Evolutionary conservation across 2,329 filamentous ascomycete species (phyloP), one percentile per base, ranked within the genome.

Genomic region (Cryphonectria nitschkei): DNA sequence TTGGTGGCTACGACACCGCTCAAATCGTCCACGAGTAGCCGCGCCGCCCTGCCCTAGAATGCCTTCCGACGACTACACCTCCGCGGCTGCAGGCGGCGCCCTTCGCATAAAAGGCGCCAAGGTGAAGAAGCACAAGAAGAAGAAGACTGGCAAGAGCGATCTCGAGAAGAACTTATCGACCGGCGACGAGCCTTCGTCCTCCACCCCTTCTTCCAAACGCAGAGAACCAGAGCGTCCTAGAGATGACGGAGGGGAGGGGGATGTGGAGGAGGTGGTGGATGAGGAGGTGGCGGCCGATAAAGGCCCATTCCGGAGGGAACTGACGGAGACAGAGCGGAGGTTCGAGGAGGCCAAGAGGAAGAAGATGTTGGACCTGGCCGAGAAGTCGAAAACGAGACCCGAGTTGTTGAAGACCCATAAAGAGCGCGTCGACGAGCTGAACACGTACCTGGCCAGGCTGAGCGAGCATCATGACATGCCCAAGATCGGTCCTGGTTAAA

Each of bases 381-480:
- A 92, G 78, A 82, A 84, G 3, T 84, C 85, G 2, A 82, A 82
- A 8, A 79, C 84, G 9, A 81, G 85, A 64, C 89, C 92, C 19
- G 95, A 98, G 79, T 91, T 97, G 22, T 89, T 95, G 75, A 98
- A 98, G 85, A 97, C 95, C 41, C 96, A 99, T 81, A 98, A 98
- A 80, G 93, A 99, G 84, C 90, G 94, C 14, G 95, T 99, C 60
- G 95, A 98, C 80, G 94, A 98, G 80, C 84, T 98, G 76, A 99
- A 99, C 80, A 93, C 93, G 74, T 98, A 98, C 80, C 84, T 99
- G 50, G 96, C 93, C 74, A 92, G 91, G 75, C 82, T 99, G 77
- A 97, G 93, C 82, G 96, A 99, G 82, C 96, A 99, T 83, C 95
- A 99, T 81, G 96, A 99, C 80, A 99, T 99, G 95, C 88, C 88